These are phyloP conservation scores for Acorus gramineus DNA, from an alignment of 106 monocot species.

Conservation along the genomic window DNA sequence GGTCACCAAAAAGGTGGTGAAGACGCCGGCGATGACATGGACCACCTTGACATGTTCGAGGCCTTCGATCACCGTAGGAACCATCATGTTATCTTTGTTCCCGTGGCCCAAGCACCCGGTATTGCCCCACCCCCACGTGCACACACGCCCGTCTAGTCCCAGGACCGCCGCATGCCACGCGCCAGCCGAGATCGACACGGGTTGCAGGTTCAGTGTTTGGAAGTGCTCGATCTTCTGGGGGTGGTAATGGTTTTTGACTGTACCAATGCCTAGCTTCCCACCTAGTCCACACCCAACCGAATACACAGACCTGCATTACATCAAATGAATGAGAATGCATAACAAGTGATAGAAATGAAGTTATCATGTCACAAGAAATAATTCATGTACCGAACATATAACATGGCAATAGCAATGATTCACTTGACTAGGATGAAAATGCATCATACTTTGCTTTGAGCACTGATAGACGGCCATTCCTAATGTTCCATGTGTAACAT, in stretches of 20 bases:
- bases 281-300: constrained; percentile 97
- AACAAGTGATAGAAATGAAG: neutral
- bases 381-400: no score
- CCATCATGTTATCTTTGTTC: constrained; percentile 71
- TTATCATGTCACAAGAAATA: neutral
- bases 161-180: constrained; percentile 98
- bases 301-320: constrained; percentile 76
- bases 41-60: constrained; percentile 66
- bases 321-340: neutral
- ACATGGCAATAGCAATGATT: no score
- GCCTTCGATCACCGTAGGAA: constrained; percentile 73
- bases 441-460: no score
- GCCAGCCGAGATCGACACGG: constrained; percentile 78
- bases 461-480: no score
- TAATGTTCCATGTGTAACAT: no score
- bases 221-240: constrained; percentile 78
- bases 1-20: constrained; percentile 86
- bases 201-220: constrained; percentile 63
- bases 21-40: constrained; percentile 86
- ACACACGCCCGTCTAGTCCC: constrained; percentile 80
- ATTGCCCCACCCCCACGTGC: constrained; percentile 98
- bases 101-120: constrained; percentile 98
- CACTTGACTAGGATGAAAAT: no score
- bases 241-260: constrained; percentile 68
- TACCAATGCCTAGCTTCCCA: constrained; percentile 92